Base-by-base conservation (phyloP, 495 filamentous ascomycete genomes). In the Hypoxylon crocopeplum region DNA sequence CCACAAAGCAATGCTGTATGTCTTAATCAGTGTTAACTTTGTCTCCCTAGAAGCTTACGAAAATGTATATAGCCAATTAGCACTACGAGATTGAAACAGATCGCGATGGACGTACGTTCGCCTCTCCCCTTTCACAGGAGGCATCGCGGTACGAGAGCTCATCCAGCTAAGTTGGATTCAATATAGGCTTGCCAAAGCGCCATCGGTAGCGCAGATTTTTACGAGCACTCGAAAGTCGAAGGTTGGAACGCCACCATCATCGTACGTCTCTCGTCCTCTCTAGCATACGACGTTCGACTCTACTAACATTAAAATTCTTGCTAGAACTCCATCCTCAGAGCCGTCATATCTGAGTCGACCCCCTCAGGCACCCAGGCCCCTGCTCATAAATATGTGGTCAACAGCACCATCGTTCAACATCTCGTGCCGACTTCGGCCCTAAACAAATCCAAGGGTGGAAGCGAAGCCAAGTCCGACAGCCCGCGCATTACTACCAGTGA, bases 361-460 rank as follows among this genome's bases (percentile, higher is more conserved):
- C 88, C 87, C 10, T 47, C 77, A 6, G 77, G 76, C 39, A 68
- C 72, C 42, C 53, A 73, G n/a, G 54, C 48, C 38, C 80, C 78
- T 51, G 72, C 82, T 17, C 95, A 87, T 81, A 97, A 97, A 73
- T 98, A 90, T 75, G 87, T 89, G 56, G 91, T 96, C 72, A 97
- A 95, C 82, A 95, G 90, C 81, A 98, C 92, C 62, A 97, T 98
- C 70, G 94, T 98, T 56, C 94, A 98, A 73, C 93, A 98, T 69
- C 77, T 88, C 11, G 74, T 84, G 40, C 75, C 83, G 50, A 80
- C 80, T 16, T 75, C 80, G 47, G 72, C 77, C 50, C 71, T 81
- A 13, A 83, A 82, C 74, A 82, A 81, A 74, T 57, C 78, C 38
- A 76, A 74, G 29, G 75, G 72, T 46, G 68, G 68, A 8, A 71